Base-by-base conservation (phyloP, 305 asterid genomes). In the Solanum aculeatissimum region DNA sequence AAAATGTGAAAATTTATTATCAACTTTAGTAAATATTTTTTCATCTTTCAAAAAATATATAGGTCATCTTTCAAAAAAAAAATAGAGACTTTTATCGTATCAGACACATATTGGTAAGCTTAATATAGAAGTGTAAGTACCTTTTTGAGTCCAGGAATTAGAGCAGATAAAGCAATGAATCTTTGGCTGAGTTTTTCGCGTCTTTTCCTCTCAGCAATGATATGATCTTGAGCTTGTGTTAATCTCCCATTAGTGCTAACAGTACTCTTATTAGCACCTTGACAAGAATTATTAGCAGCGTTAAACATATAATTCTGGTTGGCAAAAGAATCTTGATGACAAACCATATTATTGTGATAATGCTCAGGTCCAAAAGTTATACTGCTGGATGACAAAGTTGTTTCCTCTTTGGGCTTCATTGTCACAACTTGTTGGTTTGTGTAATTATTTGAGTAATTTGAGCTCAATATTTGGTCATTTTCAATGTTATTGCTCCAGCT, bases 61-160 rank as follows among this genome's bases (percentile, higher is more conserved):
- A 58, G 65, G 63, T 9, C 14, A 19, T 19, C 3, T 29, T 29
- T n/a, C 3, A 7, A 19, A 55, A 55, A 54, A 19, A 8, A 27
- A 68, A 68, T 32, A 68, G 35, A 32, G 4, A 38, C 6, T 71
- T 40, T 12, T 6, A 40, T 71, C 35, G 3, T 42, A 40, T 16
- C 79, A 42, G 3, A 42, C 12, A 63, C 18, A 11, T 40, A 32
- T 68, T 9, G 8, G 6, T 40, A 40, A 40, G 32, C 11, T 40
- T 70, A 53, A 25, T 23, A 62, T 3, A 63, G 8, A 6, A 75
- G 43, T 63, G 6, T 6, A 80, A 21, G 32, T 65, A 95, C 99
- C 99, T 93, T 95, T 89, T 92, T 95, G 74, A 95, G 87, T 53
- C 98, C 99, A 19, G 99, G 99, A 70, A 95, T 92, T 0, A 95